Evolutionary conservation across 176 grass and related monocot species (phyloP).

Genomic region (Eleusine indica): DNA sequence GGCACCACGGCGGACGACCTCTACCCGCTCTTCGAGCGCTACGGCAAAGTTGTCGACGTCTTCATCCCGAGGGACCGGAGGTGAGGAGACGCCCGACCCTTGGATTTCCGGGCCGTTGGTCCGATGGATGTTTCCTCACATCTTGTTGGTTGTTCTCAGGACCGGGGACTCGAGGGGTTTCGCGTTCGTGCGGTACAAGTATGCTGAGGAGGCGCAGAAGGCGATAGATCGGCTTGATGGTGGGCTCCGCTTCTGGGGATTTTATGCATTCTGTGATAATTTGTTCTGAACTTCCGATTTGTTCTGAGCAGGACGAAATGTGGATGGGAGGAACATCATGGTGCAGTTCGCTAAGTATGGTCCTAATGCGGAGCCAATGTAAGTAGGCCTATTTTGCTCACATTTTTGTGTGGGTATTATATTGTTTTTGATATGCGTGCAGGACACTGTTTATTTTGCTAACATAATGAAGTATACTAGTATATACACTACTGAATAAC

Average conservation of each 20-base stretch:
- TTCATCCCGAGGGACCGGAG: conserved; percentile 95
- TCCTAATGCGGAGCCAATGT: conserved; percentile 97
- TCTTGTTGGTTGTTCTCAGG: conserved; percentile 29
- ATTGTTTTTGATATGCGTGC: background rate
- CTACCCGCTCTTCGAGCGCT: conserved; percentile 89
- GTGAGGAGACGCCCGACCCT: conserved; percentile 30
- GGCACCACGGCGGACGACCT: conserved; percentile 94
- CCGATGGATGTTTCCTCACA: background rate
- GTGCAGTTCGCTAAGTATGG: conserved; percentile 99
- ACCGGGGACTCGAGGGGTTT: conserved; percentile 91
- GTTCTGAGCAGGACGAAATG: conserved; percentile 60
- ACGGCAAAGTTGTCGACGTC: conserved; percentile 95
- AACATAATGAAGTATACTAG: background rate
- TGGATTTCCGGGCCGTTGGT: background rate
- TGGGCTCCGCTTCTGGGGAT: background rate
- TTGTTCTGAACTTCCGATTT: background rate
- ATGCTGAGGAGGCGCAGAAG: conserved; percentile 95
- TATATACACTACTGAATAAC: background rate
- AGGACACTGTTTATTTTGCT: background rate
- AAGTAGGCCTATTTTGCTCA: conserved; percentile 39
- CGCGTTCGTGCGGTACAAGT: conserved; percentile 93
- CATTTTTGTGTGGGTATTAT: background rate
- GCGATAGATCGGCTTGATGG: conserved; percentile 92
- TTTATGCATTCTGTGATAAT: background rate
- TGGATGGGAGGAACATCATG: conserved; percentile 98